Evolutionary conservation across 129 eudicot genomes (phyloP), one percentile per base, ranked within the genome.

Genomic region (Artemisia tridentata): DNA sequence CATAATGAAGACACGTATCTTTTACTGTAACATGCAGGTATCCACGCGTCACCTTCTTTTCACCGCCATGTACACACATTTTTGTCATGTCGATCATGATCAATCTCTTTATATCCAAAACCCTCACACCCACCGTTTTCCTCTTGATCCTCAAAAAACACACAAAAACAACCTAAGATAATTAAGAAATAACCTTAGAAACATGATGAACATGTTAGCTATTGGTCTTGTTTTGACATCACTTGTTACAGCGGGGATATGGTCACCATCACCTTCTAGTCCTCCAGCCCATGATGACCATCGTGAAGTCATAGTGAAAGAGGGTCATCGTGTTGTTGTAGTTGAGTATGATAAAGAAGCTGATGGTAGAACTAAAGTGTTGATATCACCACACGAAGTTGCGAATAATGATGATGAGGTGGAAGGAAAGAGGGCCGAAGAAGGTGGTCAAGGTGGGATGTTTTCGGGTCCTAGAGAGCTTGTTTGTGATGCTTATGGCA

Each of bases 181-280:
- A n/a, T n/a, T n/a, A n/a, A 29, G 0, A 34, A 34, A 6, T 1
- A 34, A 34, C 2, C 43, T 34, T 6, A 5, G 2, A 34, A 84
- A 72, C 34, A 88, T 91, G 97, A 86, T 86, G 83, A 91, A 91
- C 69, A 41, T 75, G 62, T 67, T 91, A 43, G 89, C 89, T 3
- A 34, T 91, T 8, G 15, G 70, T 67, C 82, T 91, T 5, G 77
- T 88, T 2, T 56, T 86, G 13, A 79, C 87, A 0, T 68, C 96
- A 4, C 71, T 88, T 1, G 51, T 75, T 2, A 68, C 88, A 0
- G 90, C 83, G 7, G 78, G 79, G 6, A 63, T 91, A 7, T 84
- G 75, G 78, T 79, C 97, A 23, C 91, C 91, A 4, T 51, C 61
- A 7, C 80, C 57, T 3, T 75, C 43, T 34, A 34, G 43, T 34